phyloP scores from a whole-genome alignment of 768 basidiomycete genomes.

The Termitomyces sp. region DNA sequence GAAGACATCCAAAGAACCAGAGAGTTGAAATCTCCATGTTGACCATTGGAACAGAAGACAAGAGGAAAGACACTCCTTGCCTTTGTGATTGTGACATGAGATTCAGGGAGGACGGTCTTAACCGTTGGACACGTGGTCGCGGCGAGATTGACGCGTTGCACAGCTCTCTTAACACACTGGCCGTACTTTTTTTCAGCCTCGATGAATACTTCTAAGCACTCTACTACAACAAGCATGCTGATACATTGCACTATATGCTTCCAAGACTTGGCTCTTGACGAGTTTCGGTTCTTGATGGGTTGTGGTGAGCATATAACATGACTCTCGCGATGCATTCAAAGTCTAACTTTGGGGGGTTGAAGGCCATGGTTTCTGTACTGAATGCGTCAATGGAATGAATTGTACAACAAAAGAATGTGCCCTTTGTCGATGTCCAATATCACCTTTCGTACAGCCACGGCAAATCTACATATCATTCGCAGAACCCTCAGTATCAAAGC shows the following conservation, averaged over 20 bases:
- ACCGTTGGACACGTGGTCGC: background rate
- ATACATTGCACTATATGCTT: constrained; percentile 10
- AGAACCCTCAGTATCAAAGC: background rate
- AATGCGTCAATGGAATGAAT: background rate
- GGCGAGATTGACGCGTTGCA: background rate
- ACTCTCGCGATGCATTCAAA: background rate
- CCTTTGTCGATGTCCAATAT: constrained; percentile 5
- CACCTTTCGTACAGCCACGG: background rate
- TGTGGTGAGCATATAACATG: constrained; percentile 8
- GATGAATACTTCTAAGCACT: background rate
- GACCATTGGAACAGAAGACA: too few species aligned
- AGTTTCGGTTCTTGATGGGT: constrained; percentile 6
- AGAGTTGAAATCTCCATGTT: too few species aligned
- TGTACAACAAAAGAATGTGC: background rate
- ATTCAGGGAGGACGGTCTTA: background rate
- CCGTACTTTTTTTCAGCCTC: background rate
- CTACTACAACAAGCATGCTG: background rate
- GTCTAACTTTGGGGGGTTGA: background rate
- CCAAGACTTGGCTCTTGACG: constrained; percentile 3
- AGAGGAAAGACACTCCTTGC: too few species aligned
- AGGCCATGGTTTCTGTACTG: constrained; percentile 14
- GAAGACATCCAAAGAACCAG: too few species aligned
- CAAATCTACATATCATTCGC: constrained; percentile 11
- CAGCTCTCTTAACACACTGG: background rate
- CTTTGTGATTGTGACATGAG: background rate